A percentile compares a stretch with the other conserved stretches of the same genome.
phyloP scores from a whole-genome alignment of 305 asterid genomes.

The Coffea humblotiana region DNA sequence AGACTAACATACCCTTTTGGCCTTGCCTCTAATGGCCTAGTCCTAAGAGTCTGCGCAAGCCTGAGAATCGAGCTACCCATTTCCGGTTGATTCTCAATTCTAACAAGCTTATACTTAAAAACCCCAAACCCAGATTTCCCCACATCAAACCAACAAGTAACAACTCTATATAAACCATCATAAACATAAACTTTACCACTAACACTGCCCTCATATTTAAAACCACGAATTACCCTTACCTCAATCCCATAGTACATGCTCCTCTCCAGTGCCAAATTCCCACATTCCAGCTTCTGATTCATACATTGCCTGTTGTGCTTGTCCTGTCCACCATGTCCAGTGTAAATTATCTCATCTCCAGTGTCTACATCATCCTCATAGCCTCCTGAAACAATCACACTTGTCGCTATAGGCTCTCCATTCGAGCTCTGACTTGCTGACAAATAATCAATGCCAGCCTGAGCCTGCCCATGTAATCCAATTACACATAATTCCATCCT shows the following conservation, averaged over 20 bases:
- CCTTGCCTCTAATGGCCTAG: conserved; percentile 47
- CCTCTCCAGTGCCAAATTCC: conserved; percentile 88
- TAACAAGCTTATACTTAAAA: conserved; percentile 68
- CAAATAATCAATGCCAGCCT: conserved; percentile 89
- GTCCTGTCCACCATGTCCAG: conserved; percentile 98
- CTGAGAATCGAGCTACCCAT: conserved; percentile 78
- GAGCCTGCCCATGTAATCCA: conserved; percentile 90
- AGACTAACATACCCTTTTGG: conserved; percentile 67
- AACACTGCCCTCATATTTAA: conserved; percentile 65
- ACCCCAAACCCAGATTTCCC: conserved; percentile 94
- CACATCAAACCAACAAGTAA: conserved; percentile 74
- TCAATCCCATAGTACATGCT: conserved; percentile 85
- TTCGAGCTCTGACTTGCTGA: conserved; percentile 70
- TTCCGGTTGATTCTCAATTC: conserved; percentile 69
- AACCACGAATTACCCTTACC: conserved; percentile 90
- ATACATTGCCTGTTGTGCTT: conserved; percentile 52
- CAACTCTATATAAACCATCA: conserved; percentile 77
- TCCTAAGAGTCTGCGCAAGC: conserved; percentile 56
- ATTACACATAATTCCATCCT: conserved; percentile 84
- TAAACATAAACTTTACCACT: conserved; percentile 84
- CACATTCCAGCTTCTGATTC: conserved; percentile 81
- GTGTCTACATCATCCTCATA: conserved; percentile 87
- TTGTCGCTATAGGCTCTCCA: conserved; percentile 92
- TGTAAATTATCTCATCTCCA: conserved; percentile 74
- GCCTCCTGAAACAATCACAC: conserved; percentile 88